phyloP scores from a whole-genome alignment of 2,329 filamentous ascomycete species.

The Arthrobotrys pseudoclavata region DNA sequence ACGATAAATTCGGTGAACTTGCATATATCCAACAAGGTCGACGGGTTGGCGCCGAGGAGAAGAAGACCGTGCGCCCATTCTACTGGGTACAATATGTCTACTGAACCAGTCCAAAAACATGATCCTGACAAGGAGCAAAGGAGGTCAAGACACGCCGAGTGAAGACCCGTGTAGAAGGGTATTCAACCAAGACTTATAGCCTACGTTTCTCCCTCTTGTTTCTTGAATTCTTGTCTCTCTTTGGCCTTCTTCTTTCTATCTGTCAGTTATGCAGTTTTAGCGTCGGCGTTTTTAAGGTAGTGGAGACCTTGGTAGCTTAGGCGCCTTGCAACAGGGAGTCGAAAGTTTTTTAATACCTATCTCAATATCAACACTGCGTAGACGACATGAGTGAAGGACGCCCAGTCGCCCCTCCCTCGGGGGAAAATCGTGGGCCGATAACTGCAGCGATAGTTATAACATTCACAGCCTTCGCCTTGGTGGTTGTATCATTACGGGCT shows the following conservation, averaged over 20 bases:
- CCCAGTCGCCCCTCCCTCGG: slow-evolving; percentile 27
- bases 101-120: background rate
- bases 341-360: background rate
- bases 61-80: background rate
- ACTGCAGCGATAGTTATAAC: slow-evolving; percentile 53
- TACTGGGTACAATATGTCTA: background rate
- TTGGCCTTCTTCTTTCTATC: background rate
- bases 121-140: background rate
- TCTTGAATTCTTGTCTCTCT: background rate
- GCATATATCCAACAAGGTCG: slow-evolving; percentile 52
- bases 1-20: background rate
- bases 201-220: slow-evolving; percentile 23
- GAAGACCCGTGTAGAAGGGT: slow-evolving; percentile 3
- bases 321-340: background rate
- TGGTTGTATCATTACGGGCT: slow-evolving; percentile 29
- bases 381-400: slow-evolving; percentile 27
- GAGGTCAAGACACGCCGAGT: slow-evolving; percentile 35
- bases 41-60: slow-evolving; percentile 16
- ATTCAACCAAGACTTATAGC: slow-evolving; percentile 21
- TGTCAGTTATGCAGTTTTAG: slow-evolving; percentile 39
- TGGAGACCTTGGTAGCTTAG: slow-evolving; percentile 1
- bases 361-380: background rate
- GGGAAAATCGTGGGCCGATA: slow-evolving; percentile 47
- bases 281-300: slow-evolving; percentile 27
- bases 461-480: slow-evolving; percentile 42